Base-by-base conservation (phyloP, 805 yeast genomes). In the Pichia pseudocactophila region DNA sequence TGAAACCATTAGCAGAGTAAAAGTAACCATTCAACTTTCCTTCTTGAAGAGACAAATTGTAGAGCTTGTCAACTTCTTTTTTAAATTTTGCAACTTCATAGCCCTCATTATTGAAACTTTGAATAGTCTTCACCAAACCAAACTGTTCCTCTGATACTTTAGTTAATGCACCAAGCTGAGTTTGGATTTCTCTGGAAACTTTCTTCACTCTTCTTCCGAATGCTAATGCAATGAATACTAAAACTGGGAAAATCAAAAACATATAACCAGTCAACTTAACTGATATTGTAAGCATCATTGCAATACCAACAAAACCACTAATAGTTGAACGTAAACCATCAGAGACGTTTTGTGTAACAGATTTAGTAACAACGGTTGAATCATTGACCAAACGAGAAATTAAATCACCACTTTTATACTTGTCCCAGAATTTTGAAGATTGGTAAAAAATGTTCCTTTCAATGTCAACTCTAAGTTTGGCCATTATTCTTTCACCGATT, bases 71-170 rank as follows among this genome's bases (percentile, higher is more conserved):
- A 39, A 89, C 83, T 53, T 82, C 86, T 10, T 67, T 62, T 44
- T 87, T 80, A 61, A 84, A 90, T 39, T 79, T 78, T 20, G 74
- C 76, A 28, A 90, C 80, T 54, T 88, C 96, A 39, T 71, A 68
- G 35, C 70, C 69, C 61, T 90, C 97, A 43, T 92, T 92, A 27
- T 87, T 87, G 62, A 88, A 90, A 19, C 92, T 74, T 62, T 90
- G 97, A 40, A 94, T 88, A 0, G 96, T 88, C 52, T 76, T 78
- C 19, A 88, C 73, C 26, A 92, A 92, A 50, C 78, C 80, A 48
- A 90, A 73, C 50, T 92, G 89, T 54, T 90, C 97, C 55, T 90
- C 97, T 7, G 95, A 80, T 10, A 85, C 94, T 56, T 87, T 86
- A 1, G 97, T 86, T 55, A 92, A 68, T 7, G 72, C 74, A 35